Conservation (phyloP, 805 yeast species). For the Yamadazyma nakazawae region DNA sequence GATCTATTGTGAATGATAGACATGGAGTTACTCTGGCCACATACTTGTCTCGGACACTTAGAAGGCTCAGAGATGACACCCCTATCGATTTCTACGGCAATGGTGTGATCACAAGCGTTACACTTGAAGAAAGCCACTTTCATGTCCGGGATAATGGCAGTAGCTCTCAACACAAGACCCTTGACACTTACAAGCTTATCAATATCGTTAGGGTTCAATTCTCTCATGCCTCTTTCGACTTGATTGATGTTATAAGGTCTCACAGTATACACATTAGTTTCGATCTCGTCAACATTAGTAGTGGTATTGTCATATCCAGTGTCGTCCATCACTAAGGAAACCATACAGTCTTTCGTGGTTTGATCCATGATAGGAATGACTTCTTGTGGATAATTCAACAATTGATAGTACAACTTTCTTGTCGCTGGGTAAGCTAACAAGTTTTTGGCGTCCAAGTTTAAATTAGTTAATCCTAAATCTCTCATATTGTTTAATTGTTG, state of each 20-base stretch:
- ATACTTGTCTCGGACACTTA: slow-evolving; percentile 84
- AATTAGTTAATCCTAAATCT: slow-evolving; percentile 72
- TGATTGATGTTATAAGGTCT: slow-evolving; percentile 83
- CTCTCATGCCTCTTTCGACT: slow-evolving; percentile 76
- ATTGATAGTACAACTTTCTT: slow-evolving; percentile 75
- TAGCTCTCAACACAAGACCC: slow-evolving; percentile 84
- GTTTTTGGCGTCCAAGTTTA: slow-evolving; percentile 82
- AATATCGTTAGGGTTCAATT: slow-evolving; percentile 88
- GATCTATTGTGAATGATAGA: slow-evolving; percentile 87
- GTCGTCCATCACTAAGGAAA: slow-evolving; percentile 59
- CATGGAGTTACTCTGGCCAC: slow-evolving; percentile 85
- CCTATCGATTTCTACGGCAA: slow-evolving; percentile 87
- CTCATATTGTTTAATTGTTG: slow-evolving; percentile 72
- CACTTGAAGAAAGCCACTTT: slow-evolving; percentile 95
- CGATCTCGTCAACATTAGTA: slow-evolving; percentile 61
- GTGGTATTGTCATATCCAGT: slow-evolving; percentile 19
- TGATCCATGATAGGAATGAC: slow-evolving; percentile 98
- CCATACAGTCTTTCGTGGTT: slow-evolving; percentile 84
- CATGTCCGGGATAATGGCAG: slow-evolving; percentile 96
- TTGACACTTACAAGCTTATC: slow-evolving; percentile 89
- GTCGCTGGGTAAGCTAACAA: slow-evolving; percentile 73
- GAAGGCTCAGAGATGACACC: slow-evolving; percentile 94
- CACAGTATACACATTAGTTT: slow-evolving; percentile 77
- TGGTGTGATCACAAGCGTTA: slow-evolving; percentile 89
- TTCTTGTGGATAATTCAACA: slow-evolving; percentile 93